Evolutionary conservation across 306 rosid species (phyloP).

Genomic region (Sicyos edulis): DNA sequence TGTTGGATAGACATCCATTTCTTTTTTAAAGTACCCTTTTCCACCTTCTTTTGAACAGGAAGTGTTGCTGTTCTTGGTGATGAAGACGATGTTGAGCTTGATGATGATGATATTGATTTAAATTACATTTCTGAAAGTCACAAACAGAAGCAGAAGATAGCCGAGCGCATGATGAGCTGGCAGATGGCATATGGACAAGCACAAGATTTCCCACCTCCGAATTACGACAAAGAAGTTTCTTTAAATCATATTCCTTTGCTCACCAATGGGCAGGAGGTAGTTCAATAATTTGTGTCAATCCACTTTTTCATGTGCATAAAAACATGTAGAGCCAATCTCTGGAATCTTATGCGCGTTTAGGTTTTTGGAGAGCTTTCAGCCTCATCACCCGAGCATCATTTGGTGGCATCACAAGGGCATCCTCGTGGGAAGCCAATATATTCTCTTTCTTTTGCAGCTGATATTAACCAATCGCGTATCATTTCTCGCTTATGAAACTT

Average conservation of each 20-base stretch:
- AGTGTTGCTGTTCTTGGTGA: conserved; percentile 89
- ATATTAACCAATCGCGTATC: conserved; percentile 69
- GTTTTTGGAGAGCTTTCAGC: conserved; percentile 92
- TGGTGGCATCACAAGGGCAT: conserved; percentile 79
- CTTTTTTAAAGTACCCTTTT: neutral
- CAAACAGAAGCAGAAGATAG: conserved; percentile 77
- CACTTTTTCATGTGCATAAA: neutral
- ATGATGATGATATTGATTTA: conserved; percentile 47
- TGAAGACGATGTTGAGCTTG: conserved; percentile 48
- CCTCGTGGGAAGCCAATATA: conserved; percentile 63
- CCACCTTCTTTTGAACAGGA: conserved; percentile 34
- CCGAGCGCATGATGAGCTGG: conserved; percentile 88
- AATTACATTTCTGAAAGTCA: conserved; percentile 66
- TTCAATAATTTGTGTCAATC: conserved; percentile 21
- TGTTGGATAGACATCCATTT: neutral
- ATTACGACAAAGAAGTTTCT: conserved; percentile 73
- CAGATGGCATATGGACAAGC: conserved; percentile 60
- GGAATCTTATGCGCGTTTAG: conserved; percentile 31
- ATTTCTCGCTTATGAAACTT: conserved; percentile 16
- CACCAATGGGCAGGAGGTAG: conserved; percentile 73
- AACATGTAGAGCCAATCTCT: conserved; percentile 16
- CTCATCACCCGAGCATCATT: conserved; percentile 82
- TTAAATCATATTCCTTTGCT: conserved; percentile 59
- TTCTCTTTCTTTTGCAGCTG: conserved; percentile 59
- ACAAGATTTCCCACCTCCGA: conserved; percentile 56